Evolutionary conservation across 495 filamentous ascomycete genomes (phyloP), one percentile per base, ranked within the genome.

Genomic region (Aspergillus biplanus): DNA sequence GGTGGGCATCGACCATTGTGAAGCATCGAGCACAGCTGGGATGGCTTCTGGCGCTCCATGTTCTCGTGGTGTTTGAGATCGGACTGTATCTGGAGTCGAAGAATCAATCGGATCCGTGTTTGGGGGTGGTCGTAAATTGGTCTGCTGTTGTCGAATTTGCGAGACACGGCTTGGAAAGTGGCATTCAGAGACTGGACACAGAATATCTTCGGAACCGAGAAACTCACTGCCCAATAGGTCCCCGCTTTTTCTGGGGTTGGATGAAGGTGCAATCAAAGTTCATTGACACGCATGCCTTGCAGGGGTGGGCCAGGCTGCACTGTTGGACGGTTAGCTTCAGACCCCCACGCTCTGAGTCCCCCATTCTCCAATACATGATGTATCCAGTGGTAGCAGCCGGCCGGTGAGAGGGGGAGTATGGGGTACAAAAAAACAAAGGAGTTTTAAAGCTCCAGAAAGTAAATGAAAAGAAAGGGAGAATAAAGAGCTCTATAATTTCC

Each of bases 251-350:
- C 65, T 80, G 77, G 5, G 77, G 77, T 52, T 78, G 72, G 52
- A 78, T 69, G 60, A 78, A 80, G 18, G 77, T 80, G 61, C 77
- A 80, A n/a, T 80, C 75, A 65, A 80, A 78, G 39, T 75, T 75
- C 71, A 78, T 75, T 3, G 71, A 71, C 21, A 74, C 63, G 54
- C 77, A 80, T 33, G 71, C 68, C 54, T 72, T 72, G 52, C 77
- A 80, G 46, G 77, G 77, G 35, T 74, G 74, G 39, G 76, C 75
- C 33, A 80, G 59, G 58, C 75, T 78, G 49, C 77, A 80, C 77
- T 80, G 61, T 58, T 39, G 37, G 13, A 39, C 4, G 7, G 37
- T 39, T 39, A 39, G 37, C 13, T 3, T 39, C 37, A 39, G 37
- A 39, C 37, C 37, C 21, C 37, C 37, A 39, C 37, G 13, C 13